Percentiles rank a stretch among this genome's conserved stretches.
Evolutionary conservation across 2,329 filamentous ascomycete genomes (phyloP).

Genomic region (Fusarium pseudoanthophilum): DNA sequence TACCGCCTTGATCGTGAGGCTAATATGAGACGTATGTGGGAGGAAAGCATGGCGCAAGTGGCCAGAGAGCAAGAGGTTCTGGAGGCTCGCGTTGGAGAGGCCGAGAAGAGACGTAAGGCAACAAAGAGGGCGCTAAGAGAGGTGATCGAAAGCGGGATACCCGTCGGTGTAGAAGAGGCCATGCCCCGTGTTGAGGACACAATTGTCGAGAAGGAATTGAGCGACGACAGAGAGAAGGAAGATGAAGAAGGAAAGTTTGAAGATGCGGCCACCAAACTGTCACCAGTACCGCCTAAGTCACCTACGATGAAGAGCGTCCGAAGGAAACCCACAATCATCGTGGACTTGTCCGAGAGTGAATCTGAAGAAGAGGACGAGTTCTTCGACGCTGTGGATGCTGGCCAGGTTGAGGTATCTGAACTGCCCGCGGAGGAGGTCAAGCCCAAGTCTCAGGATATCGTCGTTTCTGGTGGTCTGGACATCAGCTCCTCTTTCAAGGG

Average conservation of each 20-base stretch:
- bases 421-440: conserved; percentile 64
- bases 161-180: conserved; percentile 46
- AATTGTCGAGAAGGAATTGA: conserved; percentile 48
- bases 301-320: conserved; percentile 51
- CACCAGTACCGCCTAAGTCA: conserved; percentile 21
- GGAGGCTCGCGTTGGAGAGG: conserved; percentile 86
- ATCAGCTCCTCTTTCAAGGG: conserved; percentile 84
- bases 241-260: conserved; percentile 39
- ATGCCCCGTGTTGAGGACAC: conserved; percentile 41
- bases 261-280: conserved; percentile 30
- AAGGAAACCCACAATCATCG: conserved; percentile 73
- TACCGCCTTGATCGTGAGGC: conserved; percentile 91
- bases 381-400: conserved; percentile 95
- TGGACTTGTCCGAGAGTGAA: conserved; percentile 81
- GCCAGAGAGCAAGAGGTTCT: conserved; percentile 93
- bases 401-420: conserved; percentile 83
- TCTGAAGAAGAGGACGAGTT: conserved; percentile 91
- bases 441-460: conserved; percentile 56
- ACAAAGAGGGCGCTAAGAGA: conserved; percentile 92
- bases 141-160: conserved; percentile 71
- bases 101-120: conserved; percentile 87
- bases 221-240: conserved; percentile 31
- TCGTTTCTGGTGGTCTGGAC: conserved; percentile 62
- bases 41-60: conserved; percentile 98
- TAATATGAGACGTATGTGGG: conserved; percentile 95